A percentile compares a stretch with the other conserved stretches of the same genome.
Conservation (phyloP, 106 monocot genomes). For the Dioscorea alata region DNA sequence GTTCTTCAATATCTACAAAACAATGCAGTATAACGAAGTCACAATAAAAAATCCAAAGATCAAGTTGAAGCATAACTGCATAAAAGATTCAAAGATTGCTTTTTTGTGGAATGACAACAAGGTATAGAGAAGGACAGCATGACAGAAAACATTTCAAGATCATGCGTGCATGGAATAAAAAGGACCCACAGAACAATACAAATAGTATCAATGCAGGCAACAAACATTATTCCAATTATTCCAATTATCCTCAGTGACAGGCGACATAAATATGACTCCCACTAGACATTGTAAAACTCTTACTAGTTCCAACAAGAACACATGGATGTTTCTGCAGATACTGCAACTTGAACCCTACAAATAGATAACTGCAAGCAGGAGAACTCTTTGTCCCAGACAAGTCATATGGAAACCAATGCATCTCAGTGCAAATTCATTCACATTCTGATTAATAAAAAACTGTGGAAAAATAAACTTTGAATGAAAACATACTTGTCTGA, state of each 20-base stretch:
- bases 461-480: not conserved
- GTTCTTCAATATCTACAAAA: constrained; percentile 55
- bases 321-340: not conserved
- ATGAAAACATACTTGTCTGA: constrained; percentile 51
- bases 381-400: not conserved
- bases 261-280: not conserved
- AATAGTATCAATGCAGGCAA: not conserved
- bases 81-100: not conserved
- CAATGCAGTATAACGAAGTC: not conserved
- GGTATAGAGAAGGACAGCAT: too few species aligned
- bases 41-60: not conserved
- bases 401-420: not conserved
- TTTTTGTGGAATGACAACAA: too few species aligned
- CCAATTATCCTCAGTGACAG: not conserved
- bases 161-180: not conserved
- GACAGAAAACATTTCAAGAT: not conserved
- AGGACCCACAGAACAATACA: not conserved
- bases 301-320: not conserved
- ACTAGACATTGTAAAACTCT: not conserved
- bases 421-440: too few species aligned
- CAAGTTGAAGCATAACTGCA: not conserved
- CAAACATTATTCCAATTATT: not conserved
- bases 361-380: not conserved
- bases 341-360: not conserved
- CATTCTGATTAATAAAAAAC: not conserved